phyloP scores from a whole-genome alignment of 768 basidiomycete species.

The Pleurotus citrinopileatus region DNA sequence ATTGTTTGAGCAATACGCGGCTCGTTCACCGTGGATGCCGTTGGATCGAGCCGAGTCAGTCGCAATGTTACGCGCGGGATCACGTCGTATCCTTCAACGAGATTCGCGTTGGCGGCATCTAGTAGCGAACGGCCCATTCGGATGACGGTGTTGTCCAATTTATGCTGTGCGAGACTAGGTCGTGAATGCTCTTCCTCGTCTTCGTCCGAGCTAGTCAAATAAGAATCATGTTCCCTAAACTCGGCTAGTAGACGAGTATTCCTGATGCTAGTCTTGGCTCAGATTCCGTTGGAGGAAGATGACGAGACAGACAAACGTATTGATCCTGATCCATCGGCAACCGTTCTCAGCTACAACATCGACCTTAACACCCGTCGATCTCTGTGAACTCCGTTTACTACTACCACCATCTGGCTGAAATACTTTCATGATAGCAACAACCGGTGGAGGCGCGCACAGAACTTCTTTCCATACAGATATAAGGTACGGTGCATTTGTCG shows the following conservation, averaged over 20 bases:
- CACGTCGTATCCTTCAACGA: conserved; percentile 34
- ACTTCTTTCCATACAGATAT: conserved; percentile 84
- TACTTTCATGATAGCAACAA: conserved; percentile 57
- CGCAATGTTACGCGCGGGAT: conserved; percentile 56
- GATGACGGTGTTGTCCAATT: conserved; percentile 73
- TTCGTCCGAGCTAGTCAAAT: conserved; percentile 57
- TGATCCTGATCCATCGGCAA: conserved; percentile 77
- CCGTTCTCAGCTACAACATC: conserved; percentile 81
- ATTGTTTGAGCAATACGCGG: conserved; percentile 63
- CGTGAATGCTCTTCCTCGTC: conserved; percentile 46
- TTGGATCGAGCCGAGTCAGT: conserved; percentile 65
- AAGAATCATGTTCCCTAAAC: conserved; percentile 83
- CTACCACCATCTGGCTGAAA: conserved; percentile 29
- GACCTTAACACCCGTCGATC: conserved; percentile 56
- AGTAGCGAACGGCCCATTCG: conserved; percentile 68
- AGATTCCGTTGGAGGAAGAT: not conserved
- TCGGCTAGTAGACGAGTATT: conserved; percentile 75
- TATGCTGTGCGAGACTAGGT: conserved; percentile 43
- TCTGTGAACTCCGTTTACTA: conserved; percentile 20
- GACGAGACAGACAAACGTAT: conserved; percentile 61
- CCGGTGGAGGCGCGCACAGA: conserved; percentile 52
- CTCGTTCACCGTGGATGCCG: conserved; percentile 33
- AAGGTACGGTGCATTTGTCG: conserved; percentile 80
- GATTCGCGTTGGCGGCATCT: conserved; percentile 59
- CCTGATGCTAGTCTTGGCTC: conserved; percentile 52